phyloP scores from a whole-genome alignment of 345 rosid species.

The Heritiera fomes region DNA sequence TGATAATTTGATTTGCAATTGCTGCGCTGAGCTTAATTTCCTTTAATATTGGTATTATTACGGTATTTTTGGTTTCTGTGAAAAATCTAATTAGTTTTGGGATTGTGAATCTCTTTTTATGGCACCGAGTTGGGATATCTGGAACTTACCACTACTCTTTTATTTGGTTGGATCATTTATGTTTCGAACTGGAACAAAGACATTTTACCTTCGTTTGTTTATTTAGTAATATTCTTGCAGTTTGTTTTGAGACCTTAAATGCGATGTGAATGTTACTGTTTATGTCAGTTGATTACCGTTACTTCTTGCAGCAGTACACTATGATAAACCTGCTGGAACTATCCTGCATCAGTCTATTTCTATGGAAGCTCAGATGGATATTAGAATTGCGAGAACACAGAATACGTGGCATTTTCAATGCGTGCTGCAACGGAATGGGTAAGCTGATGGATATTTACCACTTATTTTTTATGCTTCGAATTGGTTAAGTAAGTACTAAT shows the following conservation, averaged over 20 bases:
- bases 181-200: neutral
- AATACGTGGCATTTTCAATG: conserved; percentile 31
- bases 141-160: neutral
- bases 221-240: neutral
- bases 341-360: conserved; percentile 25
- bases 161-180: neutral
- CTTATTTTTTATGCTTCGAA: neutral
- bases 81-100: neutral
- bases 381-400: conserved; percentile 31
- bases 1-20: neutral
- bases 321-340: conserved; percentile 24
- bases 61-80: neutral
- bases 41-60: neutral
- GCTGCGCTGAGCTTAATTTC: neutral
- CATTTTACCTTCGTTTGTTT: neutral
- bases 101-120: neutral
- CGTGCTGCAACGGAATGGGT: conserved; percentile 43
- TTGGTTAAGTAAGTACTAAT: neutral
- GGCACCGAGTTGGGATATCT: neutral
- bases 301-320: conserved; percentile 39
- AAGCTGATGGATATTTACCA: conserved; percentile 30
- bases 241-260: conserved; percentile 9
- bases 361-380: conserved; percentile 10
- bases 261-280: conserved; percentile 12
- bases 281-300: neutral